These are phyloP conservation scores for Singerocomus inundabilis DNA, from an alignment of 1,284 basidiomycete species.

Conservation along the genomic window DNA sequence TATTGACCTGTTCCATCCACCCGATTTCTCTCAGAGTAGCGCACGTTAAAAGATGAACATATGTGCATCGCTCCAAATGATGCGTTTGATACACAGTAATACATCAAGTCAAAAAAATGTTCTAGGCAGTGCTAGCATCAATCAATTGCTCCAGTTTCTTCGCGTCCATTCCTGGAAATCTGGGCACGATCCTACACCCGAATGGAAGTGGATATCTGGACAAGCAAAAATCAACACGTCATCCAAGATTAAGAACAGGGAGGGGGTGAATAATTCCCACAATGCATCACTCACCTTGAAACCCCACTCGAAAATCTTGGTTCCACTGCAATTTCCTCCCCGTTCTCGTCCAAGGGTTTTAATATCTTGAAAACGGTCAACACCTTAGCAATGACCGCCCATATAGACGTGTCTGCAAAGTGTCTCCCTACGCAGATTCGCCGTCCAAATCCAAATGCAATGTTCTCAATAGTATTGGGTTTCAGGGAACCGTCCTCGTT, in stretches of 20 bases:
- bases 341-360: slow-evolving; percentile 12
- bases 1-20: neutral
- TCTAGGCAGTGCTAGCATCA: neutral
- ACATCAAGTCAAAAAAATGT: neutral
- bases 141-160: slow-evolving; percentile 12
- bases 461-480: neutral
- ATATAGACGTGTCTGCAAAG: slow-evolving; percentile 13
- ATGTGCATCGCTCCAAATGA: neutral
- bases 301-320: slow-evolving; percentile 1
- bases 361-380: slow-evolving; percentile 15
- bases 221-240: neutral
- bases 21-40: neutral
- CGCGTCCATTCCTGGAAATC: too few species aligned
- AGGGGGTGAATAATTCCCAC: too few species aligned
- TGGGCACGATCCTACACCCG: too few species aligned
- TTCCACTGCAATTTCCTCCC: slow-evolving; percentile 16
- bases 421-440: slow-evolving; percentile 9
- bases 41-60: neutral
- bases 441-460: slow-evolving; percentile 11
- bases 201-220: slow-evolving; percentile 14
- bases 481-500: too few species aligned
- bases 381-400: slow-evolving; percentile 12
- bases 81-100: neutral
- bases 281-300: slow-evolving; percentile 3
- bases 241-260: neutral